Conservation (phyloP, 805 yeast genomes). For the Saccharomycopsis amapae region DNA sequence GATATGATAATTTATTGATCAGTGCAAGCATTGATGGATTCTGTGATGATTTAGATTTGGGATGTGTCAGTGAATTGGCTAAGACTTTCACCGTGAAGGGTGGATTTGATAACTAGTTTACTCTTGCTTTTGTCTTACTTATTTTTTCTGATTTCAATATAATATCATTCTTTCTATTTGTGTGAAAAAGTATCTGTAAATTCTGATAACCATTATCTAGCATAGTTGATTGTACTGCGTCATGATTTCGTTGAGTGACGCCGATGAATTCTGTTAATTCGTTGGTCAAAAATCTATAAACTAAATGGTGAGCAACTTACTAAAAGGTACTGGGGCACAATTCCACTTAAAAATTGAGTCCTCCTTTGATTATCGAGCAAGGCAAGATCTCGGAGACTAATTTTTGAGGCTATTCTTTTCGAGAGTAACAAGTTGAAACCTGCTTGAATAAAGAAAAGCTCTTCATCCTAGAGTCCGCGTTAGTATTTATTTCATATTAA, state of each 20-base stretch:
- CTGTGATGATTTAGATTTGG: constrained; percentile 64
- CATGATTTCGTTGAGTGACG: no score
- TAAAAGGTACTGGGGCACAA: neutral
- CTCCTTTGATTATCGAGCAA: neutral
- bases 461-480: neutral
- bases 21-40: constrained; percentile 63
- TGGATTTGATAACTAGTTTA: constrained; percentile 34
- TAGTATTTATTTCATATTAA: no score
- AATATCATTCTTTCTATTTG: no score
- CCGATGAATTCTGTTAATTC: no score
- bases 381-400: neutral
- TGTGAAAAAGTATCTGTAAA: no score
- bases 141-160: neutral
- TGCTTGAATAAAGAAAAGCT: neutral
- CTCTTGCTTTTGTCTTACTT: neutral
- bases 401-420: neutral
- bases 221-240: no score
- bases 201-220: no score
- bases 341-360: no score
- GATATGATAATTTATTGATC: constrained; percentile 63
- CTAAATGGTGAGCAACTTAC: neutral
- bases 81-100: constrained; percentile 55
- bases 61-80: constrained; percentile 58
- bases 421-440: neutral
- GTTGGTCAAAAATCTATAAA: no score